Evolutionary conservation across 495 filamentous ascomycete genomes (phyloP).

Genomic region (Astrothelium subdiscretum): DNA sequence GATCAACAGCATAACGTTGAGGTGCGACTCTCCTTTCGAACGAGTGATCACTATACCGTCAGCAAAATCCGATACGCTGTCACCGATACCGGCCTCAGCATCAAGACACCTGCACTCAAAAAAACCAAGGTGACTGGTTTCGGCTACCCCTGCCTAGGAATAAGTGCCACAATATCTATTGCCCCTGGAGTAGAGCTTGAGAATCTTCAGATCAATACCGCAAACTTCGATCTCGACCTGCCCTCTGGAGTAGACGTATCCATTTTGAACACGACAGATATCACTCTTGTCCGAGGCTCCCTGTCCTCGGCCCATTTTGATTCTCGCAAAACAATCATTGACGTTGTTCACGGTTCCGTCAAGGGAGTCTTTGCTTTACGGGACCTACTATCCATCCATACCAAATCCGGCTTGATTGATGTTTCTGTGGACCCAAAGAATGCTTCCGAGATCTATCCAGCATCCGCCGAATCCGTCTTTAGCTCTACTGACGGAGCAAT

Average conservation of each 20-base stretch:
- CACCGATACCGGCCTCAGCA: neutral
- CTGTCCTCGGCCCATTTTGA: neutral
- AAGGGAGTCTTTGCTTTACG: conserved; percentile 20
- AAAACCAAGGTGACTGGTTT: neutral
- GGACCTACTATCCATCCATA: conserved; percentile 22
- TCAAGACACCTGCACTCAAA: neutral
- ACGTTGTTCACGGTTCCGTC: conserved; percentile 19
- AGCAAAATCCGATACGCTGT: neutral
- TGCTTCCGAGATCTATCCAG: conserved; percentile 4
- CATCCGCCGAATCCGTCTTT: conserved; percentile 18
- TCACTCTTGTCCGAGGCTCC: neutral
- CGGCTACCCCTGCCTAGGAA: neutral
- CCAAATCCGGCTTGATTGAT: conserved; percentile 20
- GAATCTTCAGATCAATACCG: neutral
- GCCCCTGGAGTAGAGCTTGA: neutral
- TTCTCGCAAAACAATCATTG: conserved; percentile 20
- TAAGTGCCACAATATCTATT: neutral
- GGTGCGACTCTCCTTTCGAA: neutral
- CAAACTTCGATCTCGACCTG: neutral
- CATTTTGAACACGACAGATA: neutral
- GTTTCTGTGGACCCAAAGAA: conserved; percentile 19
- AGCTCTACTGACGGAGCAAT: conserved; percentile 19
- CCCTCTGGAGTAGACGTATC: neutral
- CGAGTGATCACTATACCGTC: neutral
- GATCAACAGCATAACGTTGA: neutral